Percentiles rank a stretch among this genome's conserved stretches.
Conservation (phyloP, 768 basidiomycete species). For the Amanita fuliginea region DNA sequence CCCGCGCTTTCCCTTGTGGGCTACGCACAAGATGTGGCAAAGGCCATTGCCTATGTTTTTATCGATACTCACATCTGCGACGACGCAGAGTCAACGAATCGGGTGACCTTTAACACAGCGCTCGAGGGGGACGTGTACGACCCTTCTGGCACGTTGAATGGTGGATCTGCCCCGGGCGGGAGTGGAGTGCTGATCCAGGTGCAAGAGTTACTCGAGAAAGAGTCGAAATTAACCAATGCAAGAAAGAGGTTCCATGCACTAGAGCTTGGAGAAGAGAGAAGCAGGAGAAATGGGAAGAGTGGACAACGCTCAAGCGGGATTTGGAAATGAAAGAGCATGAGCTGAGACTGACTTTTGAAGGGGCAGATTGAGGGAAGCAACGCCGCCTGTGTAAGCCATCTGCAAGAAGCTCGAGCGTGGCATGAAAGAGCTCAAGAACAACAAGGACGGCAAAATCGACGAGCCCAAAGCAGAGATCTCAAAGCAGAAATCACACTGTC, state of each 20-base stretch:
- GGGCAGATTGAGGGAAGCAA: slow-evolving; percentile 85
- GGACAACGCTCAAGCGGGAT: slow-evolving; percentile 51
- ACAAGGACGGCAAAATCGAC: slow-evolving; percentile 94
- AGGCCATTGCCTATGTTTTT: slow-evolving; percentile 91
- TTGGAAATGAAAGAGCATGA: slow-evolving; percentile 89
- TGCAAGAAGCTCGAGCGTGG: slow-evolving; percentile 86
- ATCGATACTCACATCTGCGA: slow-evolving; percentile 87
- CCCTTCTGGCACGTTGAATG: slow-evolving; percentile 86
- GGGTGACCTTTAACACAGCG: slow-evolving; percentile 73
- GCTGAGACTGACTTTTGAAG: slow-evolving; percentile 61
- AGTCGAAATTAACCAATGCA: slow-evolving; percentile 43
- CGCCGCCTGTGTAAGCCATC: slow-evolving; percentile 62
- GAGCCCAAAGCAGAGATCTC: slow-evolving; percentile 84
- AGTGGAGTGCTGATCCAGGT: slow-evolving; percentile 71
- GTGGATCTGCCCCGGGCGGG: slow-evolving; percentile 75
- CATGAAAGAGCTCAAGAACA: slow-evolving; percentile 98
- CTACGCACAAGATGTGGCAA: slow-evolving; percentile 69
- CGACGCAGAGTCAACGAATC: slow-evolving; percentile 78
- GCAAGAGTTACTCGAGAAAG: slow-evolving; percentile 68
- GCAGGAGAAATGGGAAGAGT: slow-evolving; percentile 45
- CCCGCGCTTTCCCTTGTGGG: slow-evolving; percentile 85
- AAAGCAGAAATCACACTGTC: slow-evolving; percentile 74
- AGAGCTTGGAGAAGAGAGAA: slow-evolving; percentile 42
- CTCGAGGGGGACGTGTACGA: slow-evolving; percentile 95
- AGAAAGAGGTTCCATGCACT: slow-evolving; percentile 34